Conservation (phyloP, 2,329 filamentous ascomycete species). For the Delphinella strobiligena region DNA sequence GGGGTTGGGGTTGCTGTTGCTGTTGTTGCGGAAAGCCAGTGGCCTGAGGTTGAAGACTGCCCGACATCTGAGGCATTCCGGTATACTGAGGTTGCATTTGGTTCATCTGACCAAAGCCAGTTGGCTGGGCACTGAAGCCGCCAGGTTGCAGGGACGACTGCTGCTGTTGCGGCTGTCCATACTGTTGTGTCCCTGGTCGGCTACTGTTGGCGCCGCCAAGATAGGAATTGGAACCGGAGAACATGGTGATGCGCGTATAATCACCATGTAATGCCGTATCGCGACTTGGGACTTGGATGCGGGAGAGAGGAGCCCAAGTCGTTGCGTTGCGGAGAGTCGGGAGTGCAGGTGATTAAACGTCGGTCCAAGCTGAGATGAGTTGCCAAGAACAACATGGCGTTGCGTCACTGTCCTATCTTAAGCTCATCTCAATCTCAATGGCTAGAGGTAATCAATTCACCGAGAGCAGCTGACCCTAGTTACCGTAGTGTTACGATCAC, state of each 20-base stretch:
- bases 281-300: background rate
- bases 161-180: slow-evolving; percentile 34
- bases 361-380: too few relatives aligned
- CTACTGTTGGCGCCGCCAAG: slow-evolving; percentile 67
- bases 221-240: slow-evolving; percentile 78
- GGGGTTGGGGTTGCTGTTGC: slow-evolving; percentile 20
- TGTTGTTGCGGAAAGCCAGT: slow-evolving; percentile 21
- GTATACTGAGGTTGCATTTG: slow-evolving; percentile 54
- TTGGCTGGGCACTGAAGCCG: slow-evolving; percentile 43
- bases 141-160: slow-evolving; percentile 31
- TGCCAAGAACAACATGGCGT: background rate
- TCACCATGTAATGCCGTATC: background rate
- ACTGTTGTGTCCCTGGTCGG: slow-evolving; percentile 53
- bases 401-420: background rate
- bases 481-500: too few relatives aligned
- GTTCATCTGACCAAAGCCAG: slow-evolving; percentile 36
- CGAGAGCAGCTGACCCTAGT: too few relatives aligned
- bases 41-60: slow-evolving; percentile 23
- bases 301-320: background rate
- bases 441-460: too few relatives aligned
- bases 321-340: background rate
- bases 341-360: background rate
- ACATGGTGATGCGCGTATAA: slow-evolving; percentile 47
- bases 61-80: slow-evolving; percentile 23
- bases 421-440: too few relatives aligned